Base-by-base conservation (phyloP, 2,329 filamentous ascomycete species). In the Aspergillus floridensis region DNA sequence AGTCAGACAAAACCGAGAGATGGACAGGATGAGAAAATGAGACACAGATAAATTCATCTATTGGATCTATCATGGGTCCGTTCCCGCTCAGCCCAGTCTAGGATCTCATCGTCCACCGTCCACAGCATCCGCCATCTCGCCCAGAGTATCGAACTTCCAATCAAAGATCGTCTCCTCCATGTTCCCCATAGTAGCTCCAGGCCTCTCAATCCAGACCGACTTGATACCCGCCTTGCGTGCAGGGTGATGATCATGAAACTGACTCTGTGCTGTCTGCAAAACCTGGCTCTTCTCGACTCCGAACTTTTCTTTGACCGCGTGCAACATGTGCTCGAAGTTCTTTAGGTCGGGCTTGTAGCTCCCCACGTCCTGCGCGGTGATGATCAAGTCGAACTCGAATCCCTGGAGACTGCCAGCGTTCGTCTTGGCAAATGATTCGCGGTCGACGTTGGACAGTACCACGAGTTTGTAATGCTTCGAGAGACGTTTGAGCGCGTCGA, bases 321-420 rank as follows among this genome's bases (percentile, higher is more conserved):
- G 70, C 14, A 91, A 76, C 74, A 92, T 76, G 68, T 88, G 88
- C 58, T 83, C 78, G 64, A 92, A 92, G 67, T 91, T 91, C 29
- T 71, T 71, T 41, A 75, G 70, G 61, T 83, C 76, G 0, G 90
- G 90, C 77, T 92, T 92, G 72, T 92, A 92, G 6, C 79, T 81
- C 1, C 89, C 88, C 56, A 92, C 85, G 49, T 89, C 84, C 73
- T 92, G 79, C 1, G 89, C 89, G 2, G 88, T 91, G 72, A 88
- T 85, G 24, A 90, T 78, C 12, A 82, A 81, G 66, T 89, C 87
- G 67, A 91, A 88, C 12, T 62, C 59, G n/a, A 76, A 69, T 0
- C 80, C 82, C 19, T 76, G 70, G 12, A 91, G 74, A 26, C 81
- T 79, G 0, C 80, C 78, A 0, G 71, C 68, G 6, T 80, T 76